A percentile compares a stretch with the other conserved stretches of the same genome.
phyloP scores from a whole-genome alignment of 2,329 filamentous ascomycete species.

The Cercospora zeae-maydis region DNA sequence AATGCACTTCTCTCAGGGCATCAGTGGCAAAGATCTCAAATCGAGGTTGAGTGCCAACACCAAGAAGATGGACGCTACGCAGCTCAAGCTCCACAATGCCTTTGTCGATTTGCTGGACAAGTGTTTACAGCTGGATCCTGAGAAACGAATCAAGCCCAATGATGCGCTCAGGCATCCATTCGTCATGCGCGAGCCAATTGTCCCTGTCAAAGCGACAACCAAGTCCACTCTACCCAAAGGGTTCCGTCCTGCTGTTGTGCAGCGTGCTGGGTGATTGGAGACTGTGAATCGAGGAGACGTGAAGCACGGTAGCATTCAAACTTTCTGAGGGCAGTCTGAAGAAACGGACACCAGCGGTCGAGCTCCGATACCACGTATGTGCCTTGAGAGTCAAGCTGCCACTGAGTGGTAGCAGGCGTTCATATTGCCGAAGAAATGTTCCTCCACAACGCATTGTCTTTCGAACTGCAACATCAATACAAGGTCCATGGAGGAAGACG shows the following conservation, averaged over 20 bases:
- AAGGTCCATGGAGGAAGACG: not conserved
- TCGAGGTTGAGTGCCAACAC: constrained; percentile 66
- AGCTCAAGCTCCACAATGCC: constrained; percentile 71
- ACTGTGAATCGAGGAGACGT: constrained; percentile 8
- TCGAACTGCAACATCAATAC: not conserved
- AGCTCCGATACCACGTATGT: not conserved
- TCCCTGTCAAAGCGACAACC: constrained; percentile 14
- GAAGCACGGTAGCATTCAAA: not conserved
- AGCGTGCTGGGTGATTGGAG: constrained; percentile 23
- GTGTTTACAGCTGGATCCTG: constrained; percentile 84
- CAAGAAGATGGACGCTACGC: constrained; percentile 67
- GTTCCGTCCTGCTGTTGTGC: constrained; percentile 19
- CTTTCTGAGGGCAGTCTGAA: not conserved
- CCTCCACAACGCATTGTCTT: not conserved
- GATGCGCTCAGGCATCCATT: constrained; percentile 90
- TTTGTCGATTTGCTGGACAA: constrained; percentile 87
- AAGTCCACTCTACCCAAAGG: constrained; percentile 8
- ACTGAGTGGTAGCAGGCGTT: not conserved
- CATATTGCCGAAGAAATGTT: not conserved
- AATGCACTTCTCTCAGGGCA: constrained; percentile 64
- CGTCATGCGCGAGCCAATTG: constrained; percentile 47
- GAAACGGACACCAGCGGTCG: not conserved
- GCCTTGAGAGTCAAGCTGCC: not conserved
- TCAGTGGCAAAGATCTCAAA: constrained; percentile 65
- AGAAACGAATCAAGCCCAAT: constrained; percentile 80